Conservation (phyloP, 495 filamentous ascomycete species). For the Saxispiralis lemnorum region DNA sequence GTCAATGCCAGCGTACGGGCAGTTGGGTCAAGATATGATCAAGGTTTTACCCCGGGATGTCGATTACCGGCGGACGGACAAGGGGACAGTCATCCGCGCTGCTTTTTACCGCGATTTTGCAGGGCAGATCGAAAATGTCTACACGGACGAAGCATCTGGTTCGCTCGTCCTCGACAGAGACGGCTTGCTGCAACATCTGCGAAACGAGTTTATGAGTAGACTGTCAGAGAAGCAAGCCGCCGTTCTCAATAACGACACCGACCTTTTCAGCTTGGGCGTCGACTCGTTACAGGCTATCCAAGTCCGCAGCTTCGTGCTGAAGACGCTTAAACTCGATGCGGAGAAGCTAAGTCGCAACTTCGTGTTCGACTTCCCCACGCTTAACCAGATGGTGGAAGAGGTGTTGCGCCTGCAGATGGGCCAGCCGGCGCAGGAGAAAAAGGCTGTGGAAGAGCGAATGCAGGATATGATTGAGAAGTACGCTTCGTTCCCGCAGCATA, state of each 20-base stretch:
- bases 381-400: slow-evolving; percentile 19
- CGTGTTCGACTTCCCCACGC: slow-evolving; percentile 10
- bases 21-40: slow-evolving; percentile 10
- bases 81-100: slow-evolving; percentile 13
- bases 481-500: slow-evolving; percentile 16
- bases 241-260: slow-evolving; percentile 2
- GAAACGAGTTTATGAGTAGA: slow-evolving; percentile 4
- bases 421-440: slow-evolving; percentile 10
- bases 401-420: slow-evolving; percentile 18
- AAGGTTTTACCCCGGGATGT: background rate
- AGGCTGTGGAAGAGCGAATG: slow-evolving; percentile 22
- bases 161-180: background rate
- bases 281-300: slow-evolving; percentile 14
- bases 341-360: slow-evolving; percentile 9
- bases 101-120: slow-evolving; percentile 10
- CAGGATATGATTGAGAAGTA: slow-evolving; percentile 22
- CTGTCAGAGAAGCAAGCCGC: background rate
- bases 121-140: slow-evolving; percentile 8
- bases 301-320: slow-evolving; percentile 2
- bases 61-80: slow-evolving; percentile 11
- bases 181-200: background rate
- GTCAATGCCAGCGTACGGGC: slow-evolving; percentile 1
- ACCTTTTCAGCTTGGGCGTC: slow-evolving; percentile 14
- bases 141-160: background rate
- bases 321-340: slow-evolving; percentile 3